Evolutionary conservation across 768 basidiomycete genomes (phyloP), one percentile per base, ranked within the genome.

Genomic region (Lyophyllum atratum): DNA sequence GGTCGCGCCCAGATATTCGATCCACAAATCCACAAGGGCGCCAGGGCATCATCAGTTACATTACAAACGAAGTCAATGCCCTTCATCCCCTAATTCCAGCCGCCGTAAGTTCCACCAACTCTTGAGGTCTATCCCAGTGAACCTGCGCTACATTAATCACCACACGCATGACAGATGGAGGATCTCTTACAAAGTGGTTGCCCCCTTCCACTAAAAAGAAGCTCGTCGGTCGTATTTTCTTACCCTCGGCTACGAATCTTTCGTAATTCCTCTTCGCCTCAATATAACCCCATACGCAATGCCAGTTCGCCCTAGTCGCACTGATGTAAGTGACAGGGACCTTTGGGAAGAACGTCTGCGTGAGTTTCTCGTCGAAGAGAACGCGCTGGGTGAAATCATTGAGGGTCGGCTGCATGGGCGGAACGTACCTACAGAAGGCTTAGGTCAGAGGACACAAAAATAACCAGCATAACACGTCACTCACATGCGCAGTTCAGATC

Each of bases 141-240:
- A 56, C 52, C 60, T 61, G 37, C 25, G 19, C 8, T 11, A 37
- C 34, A 37, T 39, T 15, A 50, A 37, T 33, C n/a, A n/a, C 19
- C 11, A 19, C 24, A 19, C 19, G 12, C 2, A 24, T 26, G 25
- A 52, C 4, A 25, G 31, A 33, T 43, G 3, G 4, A 46, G 37
- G 28, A 8, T 7, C 19, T 64, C 74, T 55, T 51, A 77, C 75
- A 52, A 76, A 73, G 54, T 77, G 75, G 59, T 77, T 75, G 4
- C 62, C 69, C 7, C 61, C 60, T 19, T 67, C 58, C 19, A 73
- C 54, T 1, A 59, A 44, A 11, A 68, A 15, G 49, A 73, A 72
- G 9, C 56, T 33, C n/a, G 68, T 56, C 3, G 63, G 49, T 17
- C 72, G 62, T 26, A 63, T 26, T 39, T 64, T 60, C 31, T 65